Conservation (phyloP, 2,329 filamentous ascomycete species). For the Pseudocercospora fuligena region DNA sequence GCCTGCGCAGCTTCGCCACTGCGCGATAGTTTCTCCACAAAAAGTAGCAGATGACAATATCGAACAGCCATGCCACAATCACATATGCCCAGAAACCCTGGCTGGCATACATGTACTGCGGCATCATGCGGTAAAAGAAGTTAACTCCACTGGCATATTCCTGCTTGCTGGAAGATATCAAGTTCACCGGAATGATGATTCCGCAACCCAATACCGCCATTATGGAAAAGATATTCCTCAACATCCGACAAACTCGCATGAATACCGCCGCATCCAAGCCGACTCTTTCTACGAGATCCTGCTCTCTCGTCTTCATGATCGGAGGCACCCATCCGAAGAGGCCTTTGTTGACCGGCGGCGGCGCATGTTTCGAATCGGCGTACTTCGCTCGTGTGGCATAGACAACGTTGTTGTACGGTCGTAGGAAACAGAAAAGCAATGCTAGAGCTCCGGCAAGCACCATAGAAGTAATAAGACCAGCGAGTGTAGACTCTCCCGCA, state of each 20-base stretch:
- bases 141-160: constrained; percentile 36
- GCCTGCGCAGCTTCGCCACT: constrained; percentile 70
- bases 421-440: constrained; percentile 82
- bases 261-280: constrained; percentile 93
- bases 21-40: constrained; percentile 89
- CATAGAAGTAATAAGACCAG: constrained; percentile 79
- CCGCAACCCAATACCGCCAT: constrained; percentile 74
- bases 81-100: constrained; percentile 64
- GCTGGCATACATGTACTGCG: constrained; percentile 53
- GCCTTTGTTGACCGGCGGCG: constrained; percentile 84
- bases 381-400: constrained; percentile 95
- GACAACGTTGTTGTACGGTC: constrained; percentile 87
- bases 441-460: constrained; percentile 75
- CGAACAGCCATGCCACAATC: constrained; percentile 66
- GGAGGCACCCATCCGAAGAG: constrained; percentile 85
- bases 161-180: constrained; percentile 37
- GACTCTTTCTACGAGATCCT: constrained; percentile 76
- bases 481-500: constrained; percentile 68
- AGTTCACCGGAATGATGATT: constrained; percentile 81
- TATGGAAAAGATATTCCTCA: constrained; percentile 82
- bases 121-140: constrained; percentile 62
- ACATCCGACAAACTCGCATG: constrained; percentile 86
- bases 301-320: constrained; percentile 76
- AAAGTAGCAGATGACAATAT: constrained; percentile 76
- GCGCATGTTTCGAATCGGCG: constrained; percentile 86